Base-by-base conservation (phyloP, 441 rosid species). In the Brassica hybrid region DNA sequence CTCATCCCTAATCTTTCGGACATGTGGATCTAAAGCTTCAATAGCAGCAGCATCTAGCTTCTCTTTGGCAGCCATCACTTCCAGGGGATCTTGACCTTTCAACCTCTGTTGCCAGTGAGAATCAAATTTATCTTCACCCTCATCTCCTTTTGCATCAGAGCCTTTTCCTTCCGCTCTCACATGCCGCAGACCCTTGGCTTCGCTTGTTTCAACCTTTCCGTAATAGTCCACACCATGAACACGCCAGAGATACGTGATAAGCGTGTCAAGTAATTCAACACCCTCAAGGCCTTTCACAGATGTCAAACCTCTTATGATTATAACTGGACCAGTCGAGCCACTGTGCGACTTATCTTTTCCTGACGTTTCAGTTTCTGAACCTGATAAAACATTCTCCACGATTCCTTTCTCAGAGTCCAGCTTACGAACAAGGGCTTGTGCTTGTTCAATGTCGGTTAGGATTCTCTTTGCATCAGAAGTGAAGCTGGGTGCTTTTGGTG, bases 221-320 rank as follows among this genome's bases (percentile, higher is more conserved):
- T 92, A 92, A 83, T 94, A 94, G 86, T 96, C 96, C 86, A 96
- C 80, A 54, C 99, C 96, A 83, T 94, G 99, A 65, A 94, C 83
- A 69, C 97, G 98, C 99, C 99, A 96, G n/a, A 96, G 93, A 73
- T 96, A 96, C 11, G 99, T 94, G 67, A 94, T 57, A 73, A 96
- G 94, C 5, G 96, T 91, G 87, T 94, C 99, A 77, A 96, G 85
- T 56, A 96, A 88, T 79, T 96, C 98, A 75, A 85, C 79, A 67
- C 99, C 98, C 81, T 96, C 99, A 72, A 92, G 89, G 70, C 99
- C 99, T 80, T 96, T 94, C 81, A 96, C 99, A 71, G 97, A 94
- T 61, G 88, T 88, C 78, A 92, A 85, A 67, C 99, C 98, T 45
- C 94, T 87, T 76, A 96, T 81, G 32, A 94, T 94, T 65, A 96